Conservation (phyloP, 345 rosid species). For the Physaria fendleri region DNA sequence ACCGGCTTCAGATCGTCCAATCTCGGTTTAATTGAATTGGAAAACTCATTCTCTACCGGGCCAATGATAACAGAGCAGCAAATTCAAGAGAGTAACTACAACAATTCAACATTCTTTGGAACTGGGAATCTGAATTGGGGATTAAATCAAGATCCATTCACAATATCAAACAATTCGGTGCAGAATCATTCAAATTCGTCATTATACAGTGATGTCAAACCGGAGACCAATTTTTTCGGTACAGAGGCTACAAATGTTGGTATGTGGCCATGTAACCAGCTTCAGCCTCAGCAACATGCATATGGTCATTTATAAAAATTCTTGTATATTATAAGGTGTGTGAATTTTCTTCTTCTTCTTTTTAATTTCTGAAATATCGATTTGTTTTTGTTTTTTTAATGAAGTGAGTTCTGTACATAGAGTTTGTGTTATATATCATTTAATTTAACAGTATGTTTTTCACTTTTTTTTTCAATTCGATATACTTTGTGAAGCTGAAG, state of each 20-base stretch:
- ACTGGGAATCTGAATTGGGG: slow-evolving; percentile 51
- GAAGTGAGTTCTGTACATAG: slow-evolving; percentile 13
- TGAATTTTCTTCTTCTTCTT: not conserved
- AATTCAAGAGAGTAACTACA: slow-evolving; percentile 37
- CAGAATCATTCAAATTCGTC: slow-evolving; percentile 55
- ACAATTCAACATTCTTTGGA: slow-evolving; percentile 52
- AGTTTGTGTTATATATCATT: slow-evolving; percentile 29
- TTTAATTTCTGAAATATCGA: not conserved
- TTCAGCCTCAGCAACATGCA: slow-evolving; percentile 42
- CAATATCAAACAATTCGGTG: slow-evolving; percentile 30
- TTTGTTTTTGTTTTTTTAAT: not conserved
- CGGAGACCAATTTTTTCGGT: slow-evolving; percentile 55
- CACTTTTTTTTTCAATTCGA: not conserved
- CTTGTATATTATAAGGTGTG: slow-evolving; percentile 29
- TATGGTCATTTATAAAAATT: slow-evolving; percentile 30
- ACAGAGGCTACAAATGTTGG: slow-evolving; percentile 35
- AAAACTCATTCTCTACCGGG: slow-evolving; percentile 28
- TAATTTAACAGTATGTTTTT: slow-evolving; percentile 17
- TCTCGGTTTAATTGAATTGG: slow-evolving; percentile 30
- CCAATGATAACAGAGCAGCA: slow-evolving; percentile 40
- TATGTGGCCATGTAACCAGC: slow-evolving; percentile 50
- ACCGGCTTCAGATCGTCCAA: slow-evolving; percentile 36
- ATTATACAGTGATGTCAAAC: slow-evolving; percentile 54
- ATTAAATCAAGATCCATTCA: slow-evolving; percentile 29
- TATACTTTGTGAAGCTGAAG: slow-evolving; percentile 23